Evolutionary conservation across 2,329 filamentous ascomycete species (phyloP), one percentile per base, ranked within the genome.

Genomic region (Elsinoe australis): DNA sequence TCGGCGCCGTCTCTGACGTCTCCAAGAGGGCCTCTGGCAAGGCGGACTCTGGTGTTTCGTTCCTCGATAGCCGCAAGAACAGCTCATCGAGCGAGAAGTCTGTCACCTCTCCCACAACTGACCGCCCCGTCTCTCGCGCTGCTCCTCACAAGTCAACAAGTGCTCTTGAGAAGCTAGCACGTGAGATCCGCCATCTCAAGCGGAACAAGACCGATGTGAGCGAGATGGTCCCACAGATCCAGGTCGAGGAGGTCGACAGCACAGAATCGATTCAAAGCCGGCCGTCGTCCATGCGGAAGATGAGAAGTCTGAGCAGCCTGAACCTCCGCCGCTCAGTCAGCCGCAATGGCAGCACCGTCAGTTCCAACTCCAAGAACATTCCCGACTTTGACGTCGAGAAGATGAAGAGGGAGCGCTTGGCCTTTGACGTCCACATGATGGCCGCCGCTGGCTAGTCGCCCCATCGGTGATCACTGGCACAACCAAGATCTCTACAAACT

Each of bases 21-120:
- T 53, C 58, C 18, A 41, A 53, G 26, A 53, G 65, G 26, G 63
- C 64, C 42, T 58, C 57, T 14, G 72, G 77, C 56, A 81, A 80
- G 62, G 74, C 74, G 17, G 79, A 82, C 59, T 82, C 79, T 2
- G 79, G 79, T 15, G 74, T 82, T 51, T 80, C 77, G 61, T 80
- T 82, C 56, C 69, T 67, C 42, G 46, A 49, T 47, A 54, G 54
- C 33, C 54, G 49, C 50, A 56, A 51, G 31, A 52, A 45, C 12
- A 55, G 50, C 7, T 51, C 53, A 17, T 51, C 54, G n/a, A 50
- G 51, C 5, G 55, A 57, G 18, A 54, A 60, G 4, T 44, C 47
- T 1, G 55, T 55, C 26, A 51, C 56, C 3, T 46, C 38, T 2
- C 53, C 62, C 36, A 49, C 58, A 24, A 38, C 45, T 12, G 51